These are phyloP conservation scores for Ophiostoma populinum DNA, from an alignment of 2,329 filamentous ascomycete species.

Conservation along the genomic window DNA sequence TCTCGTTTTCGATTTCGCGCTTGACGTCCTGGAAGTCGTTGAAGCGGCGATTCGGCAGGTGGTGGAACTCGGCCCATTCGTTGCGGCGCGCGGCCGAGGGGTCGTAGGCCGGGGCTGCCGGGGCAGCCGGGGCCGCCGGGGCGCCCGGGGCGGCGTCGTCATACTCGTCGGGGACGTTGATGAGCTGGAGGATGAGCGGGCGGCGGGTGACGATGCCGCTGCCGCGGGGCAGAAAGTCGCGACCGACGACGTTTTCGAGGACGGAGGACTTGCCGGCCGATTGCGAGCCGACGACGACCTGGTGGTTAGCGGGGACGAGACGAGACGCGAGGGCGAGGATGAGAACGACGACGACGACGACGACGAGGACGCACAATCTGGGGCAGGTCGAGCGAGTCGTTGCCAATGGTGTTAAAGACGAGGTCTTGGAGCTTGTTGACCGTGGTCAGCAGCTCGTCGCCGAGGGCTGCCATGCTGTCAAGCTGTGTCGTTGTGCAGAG, in stretches of 20 bases:
- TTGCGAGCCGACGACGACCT: conserved; percentile 98
- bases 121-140: conserved; percentile 52
- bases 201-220: conserved; percentile 92
- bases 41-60: conserved; percentile 95
- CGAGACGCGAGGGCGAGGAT: no score
- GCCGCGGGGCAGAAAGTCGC: conserved; percentile 90
- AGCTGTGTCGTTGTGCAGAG: conserved; percentile 10
- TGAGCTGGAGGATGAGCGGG: conserved; percentile 90
- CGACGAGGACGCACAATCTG: conserved; percentile 69
- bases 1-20: conserved; percentile 93
- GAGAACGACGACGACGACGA: no score
- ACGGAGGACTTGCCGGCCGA: conserved; percentile 97
- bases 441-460: conserved; percentile 83
- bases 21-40: conserved; percentile 96
- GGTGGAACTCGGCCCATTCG: conserved; percentile 90
- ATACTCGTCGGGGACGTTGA: conserved; percentile 77
- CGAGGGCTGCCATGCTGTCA: conserved; percentile 82
- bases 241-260: conserved; percentile 94
- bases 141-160: conserved; percentile 41
- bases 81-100: conserved; percentile 49
- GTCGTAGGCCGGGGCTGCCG: conserved; percentile 38
- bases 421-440: conserved; percentile 98
- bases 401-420: conserved; percentile 99
- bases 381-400: conserved; percentile 89
- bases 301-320: conserved; percentile 12